A percentile compares a stretch with the other conserved stretches of the same genome.
phyloP scores from a whole-genome alignment of 495 filamentous ascomycete genomes.

The Terfezia boudieri region DNA sequence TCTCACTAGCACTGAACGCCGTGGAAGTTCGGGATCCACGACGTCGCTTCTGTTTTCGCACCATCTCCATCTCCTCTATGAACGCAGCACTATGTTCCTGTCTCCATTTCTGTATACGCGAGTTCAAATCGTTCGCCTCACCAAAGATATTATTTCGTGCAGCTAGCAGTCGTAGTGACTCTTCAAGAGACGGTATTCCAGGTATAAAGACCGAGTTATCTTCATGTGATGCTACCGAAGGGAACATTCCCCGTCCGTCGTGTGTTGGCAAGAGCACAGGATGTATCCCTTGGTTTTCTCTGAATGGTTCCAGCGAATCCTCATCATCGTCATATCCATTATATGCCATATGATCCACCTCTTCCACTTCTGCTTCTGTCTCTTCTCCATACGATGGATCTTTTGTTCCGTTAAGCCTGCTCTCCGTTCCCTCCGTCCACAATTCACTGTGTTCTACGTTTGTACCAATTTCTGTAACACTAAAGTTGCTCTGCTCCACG shows the following conservation, averaged over 20 bases:
- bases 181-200: constrained; percentile 27
- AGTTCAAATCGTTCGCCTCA: constrained; percentile 43
- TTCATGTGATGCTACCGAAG: constrained; percentile 19
- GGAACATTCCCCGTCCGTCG: constrained; percentile 76
- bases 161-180: constrained; percentile 32
- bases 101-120: constrained; percentile 75
- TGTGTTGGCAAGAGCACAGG: constrained; percentile 56
- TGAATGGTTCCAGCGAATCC: constrained; percentile 51
- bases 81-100: constrained; percentile 71
- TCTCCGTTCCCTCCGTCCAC: constrained; percentile 52
- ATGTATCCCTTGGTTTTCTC: constrained; percentile 27
- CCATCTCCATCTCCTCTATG: constrained; percentile 68
- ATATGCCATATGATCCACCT: constrained; percentile 68
- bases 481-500: constrained; percentile 33
- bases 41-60: constrained; percentile 43
- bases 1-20: constrained; percentile 6
- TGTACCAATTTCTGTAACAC: constrained; percentile 50
- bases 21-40: constrained; percentile 21
- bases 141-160: constrained; percentile 18
- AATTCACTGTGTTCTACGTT: constrained; percentile 64
- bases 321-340: constrained; percentile 49
- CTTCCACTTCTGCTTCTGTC: constrained; percentile 34
- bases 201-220: constrained; percentile 17
- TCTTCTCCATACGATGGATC: constrained; percentile 23
- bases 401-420: constrained; percentile 25